A percentile compares a stretch with the other conserved stretches of the same genome.
phyloP scores from a whole-genome alignment of 176 grass and related monocot genomes.

The Eleusine indica region DNA sequence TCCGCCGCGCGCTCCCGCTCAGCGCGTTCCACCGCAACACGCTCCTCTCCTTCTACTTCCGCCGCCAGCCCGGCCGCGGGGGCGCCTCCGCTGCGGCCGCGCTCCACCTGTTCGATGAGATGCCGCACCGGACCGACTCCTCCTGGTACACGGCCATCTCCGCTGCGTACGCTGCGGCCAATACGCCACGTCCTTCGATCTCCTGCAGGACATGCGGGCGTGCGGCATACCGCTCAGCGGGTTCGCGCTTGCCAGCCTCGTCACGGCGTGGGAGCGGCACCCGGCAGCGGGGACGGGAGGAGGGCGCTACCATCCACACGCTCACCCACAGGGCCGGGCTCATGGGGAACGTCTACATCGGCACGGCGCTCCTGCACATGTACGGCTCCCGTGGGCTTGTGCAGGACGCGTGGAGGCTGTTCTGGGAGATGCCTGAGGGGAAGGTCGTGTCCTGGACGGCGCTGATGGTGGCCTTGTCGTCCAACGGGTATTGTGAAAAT shows the following conservation, averaged over 20 bases:
- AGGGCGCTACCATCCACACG: conserved; percentile 50
- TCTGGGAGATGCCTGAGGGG: conserved; percentile 62
- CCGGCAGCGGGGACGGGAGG: background rate
- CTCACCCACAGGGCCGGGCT: conserved; percentile 54
- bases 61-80: background rate
- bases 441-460: conserved; percentile 81
- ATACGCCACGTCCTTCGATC: conserved; percentile 27
- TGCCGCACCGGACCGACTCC: conserved; percentile 48
- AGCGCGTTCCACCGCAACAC: conserved; percentile 72
- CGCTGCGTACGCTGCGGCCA: conserved; percentile 41
- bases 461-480: conserved; percentile 59
- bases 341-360: conserved; percentile 66
- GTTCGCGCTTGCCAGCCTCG: conserved; percentile 76
- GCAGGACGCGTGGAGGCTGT: conserved; percentile 43
- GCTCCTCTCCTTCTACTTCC: conserved; percentile 63
- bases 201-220: conserved; percentile 54
- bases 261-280: conserved; percentile 49
- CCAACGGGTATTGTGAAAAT: conserved; percentile 50
- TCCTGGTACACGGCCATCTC: conserved; percentile 68
- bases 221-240: conserved; percentile 44
- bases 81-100: conserved; percentile 14
- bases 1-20: conserved; percentile 51
- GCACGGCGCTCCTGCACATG: conserved; percentile 68
- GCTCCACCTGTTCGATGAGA: conserved; percentile 68
- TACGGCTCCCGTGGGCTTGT: conserved; percentile 57